phyloP scores from a whole-genome alignment of 2,329 filamentous ascomycete species.

The Fusarium odoratissimum region DNA sequence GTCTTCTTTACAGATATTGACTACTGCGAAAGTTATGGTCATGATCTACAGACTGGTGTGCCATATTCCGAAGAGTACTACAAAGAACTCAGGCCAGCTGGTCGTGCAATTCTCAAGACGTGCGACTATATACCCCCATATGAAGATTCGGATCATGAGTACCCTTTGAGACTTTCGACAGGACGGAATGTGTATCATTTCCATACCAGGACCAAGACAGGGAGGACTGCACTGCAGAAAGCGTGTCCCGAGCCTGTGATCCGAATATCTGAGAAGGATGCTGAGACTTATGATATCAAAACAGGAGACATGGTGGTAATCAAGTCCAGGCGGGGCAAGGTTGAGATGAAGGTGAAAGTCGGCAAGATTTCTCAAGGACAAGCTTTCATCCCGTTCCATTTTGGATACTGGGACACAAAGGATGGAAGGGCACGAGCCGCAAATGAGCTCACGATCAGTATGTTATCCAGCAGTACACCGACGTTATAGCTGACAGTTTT shows the following conservation, averaged over 20 bases:
- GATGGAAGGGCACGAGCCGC: not conserved
- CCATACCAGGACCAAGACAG: not conserved
- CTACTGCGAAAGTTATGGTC: not conserved
- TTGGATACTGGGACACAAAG: not conserved
- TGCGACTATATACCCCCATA: not conserved
- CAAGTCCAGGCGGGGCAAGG: not conserved
- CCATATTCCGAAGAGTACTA: conserved; percentile 1
- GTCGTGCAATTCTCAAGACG: not conserved
- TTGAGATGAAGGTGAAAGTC: not conserved
- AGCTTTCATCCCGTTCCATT: not conserved
- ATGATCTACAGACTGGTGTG: not conserved
- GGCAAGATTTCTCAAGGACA: not conserved
- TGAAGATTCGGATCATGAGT: not conserved
- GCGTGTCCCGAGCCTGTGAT: not conserved
- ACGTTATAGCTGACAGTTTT: not conserved
- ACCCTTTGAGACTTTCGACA: not conserved
- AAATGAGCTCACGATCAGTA: not conserved
- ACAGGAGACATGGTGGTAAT: not conserved
- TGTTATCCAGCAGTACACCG: not conserved
- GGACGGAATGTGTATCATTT: not conserved
- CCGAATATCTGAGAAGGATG: not conserved
- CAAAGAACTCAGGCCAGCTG: not conserved
- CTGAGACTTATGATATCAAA: accelerated
- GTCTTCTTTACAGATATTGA: not conserved
- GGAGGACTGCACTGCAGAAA: not conserved